Base-by-base conservation (phyloP, 768 basidiomycete genomes). In the Chalciporus sphaerocephalus region DNA sequence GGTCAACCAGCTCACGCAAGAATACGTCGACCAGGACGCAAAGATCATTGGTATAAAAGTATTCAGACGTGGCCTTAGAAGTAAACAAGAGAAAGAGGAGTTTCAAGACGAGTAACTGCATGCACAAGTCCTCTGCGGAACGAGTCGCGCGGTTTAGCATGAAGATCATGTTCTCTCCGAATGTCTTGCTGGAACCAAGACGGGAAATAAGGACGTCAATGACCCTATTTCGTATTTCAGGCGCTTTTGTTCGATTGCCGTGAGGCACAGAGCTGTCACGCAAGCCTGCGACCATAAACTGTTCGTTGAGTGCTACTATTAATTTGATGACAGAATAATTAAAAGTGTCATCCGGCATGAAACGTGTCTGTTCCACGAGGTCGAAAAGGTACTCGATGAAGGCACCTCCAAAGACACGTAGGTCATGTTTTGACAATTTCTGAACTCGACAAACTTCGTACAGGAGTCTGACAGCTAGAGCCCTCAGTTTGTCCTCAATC, bases 81-180 rank as follows among this genome's bases (percentile, higher is more conserved):
- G 92, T 95, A 64, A 97, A 98, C 9, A 99, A 76, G 6, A 97
- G 79, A 62, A 95, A 99, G 2, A 99, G 76, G 32, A 97, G 77
- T 66, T 99, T 99, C 57, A 99, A 74, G 40, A 98, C 86, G 43
- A 98, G 75, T 15, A 98, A 71, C 54, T 96, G 92, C 83, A 95
- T 91, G 69, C 92, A 96, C 15, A 92, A 71, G 59, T 92, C 95
- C 58, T 99, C 96, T 6, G 89, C 74, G 0, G 87, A 87, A 33
- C 84, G 81, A 58, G 85, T 78, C 36, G 94, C 88, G 48, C 96
- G 83, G 59, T 99, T 98, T 36, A 99, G 72, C 88, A 99, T 99
- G 66, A 97, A 99, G 46, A 99, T 97, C 76, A 99, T 80, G 62
- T 98, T 99, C 69, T 93, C 94, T 4, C 94, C 93, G 59, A 99